Base-by-base conservation (phyloP, 2,329 filamentous ascomycete genomes). In the Fusarium brevicatenulatum region DNA sequence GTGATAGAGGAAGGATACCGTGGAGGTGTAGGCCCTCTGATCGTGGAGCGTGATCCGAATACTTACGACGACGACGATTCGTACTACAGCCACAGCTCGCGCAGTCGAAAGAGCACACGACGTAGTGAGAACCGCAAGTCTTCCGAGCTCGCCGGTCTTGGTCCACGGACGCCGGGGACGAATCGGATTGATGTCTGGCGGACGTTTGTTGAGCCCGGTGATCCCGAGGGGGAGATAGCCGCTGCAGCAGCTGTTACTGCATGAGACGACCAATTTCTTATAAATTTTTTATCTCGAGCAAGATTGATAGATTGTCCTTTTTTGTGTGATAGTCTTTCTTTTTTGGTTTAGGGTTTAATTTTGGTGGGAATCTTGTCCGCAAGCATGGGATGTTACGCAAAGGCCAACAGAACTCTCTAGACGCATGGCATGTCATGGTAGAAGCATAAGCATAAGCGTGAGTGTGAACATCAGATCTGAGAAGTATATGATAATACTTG, bases 131-230 rank as follows among this genome's bases (percentile, higher is more conserved):
- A 76, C 44, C 81, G 83, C 37, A 82, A 76, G 70, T 81, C 81
- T 34, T 87, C 86, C 55, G 80, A 83, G 50, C 78, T 87, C 76
- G 86, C 86, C 32, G 86, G 86, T 8, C 81, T 88, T 43, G 82
- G 81, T 43, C 84, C 84, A 9, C 79, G 80, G 34, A 84, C 83
- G 2, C 80, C 83, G 39, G 86, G 86, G 15, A 82, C 84, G 82
- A 81, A 84, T 70, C 81, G 86, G 11, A 86, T 88, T 23, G 80
- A 79, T 47, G 84, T 87, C 63, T 88, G 86, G 86, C 81, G 81
- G 66, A 82, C 79, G 44, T 86, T 85, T 77, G 84, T 88, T 21
- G 82, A 83, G 68, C 83, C 82, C 11, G 86, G 85, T 8, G 70
- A 79, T 43, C 83, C 83, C 46, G 82, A 83, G 44, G 79, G 74